phyloP scores from a whole-genome alignment of 192 early-diverging fungal genomes.

The Coemansia sp. region DNA sequence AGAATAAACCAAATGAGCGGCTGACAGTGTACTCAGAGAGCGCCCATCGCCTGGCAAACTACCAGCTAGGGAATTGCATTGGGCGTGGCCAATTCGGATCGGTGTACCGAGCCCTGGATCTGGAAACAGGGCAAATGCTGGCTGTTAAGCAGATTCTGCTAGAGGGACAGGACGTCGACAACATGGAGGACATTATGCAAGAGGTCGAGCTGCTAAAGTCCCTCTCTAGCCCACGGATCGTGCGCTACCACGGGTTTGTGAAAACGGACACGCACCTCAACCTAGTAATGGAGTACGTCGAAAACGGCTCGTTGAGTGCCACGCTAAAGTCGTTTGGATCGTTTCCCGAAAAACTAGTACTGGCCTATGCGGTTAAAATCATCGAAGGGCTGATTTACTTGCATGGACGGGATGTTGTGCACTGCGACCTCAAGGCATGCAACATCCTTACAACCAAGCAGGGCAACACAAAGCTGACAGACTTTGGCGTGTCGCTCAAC shows the following conservation, averaged over 20 bases:
- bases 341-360: constrained; percentile 86
- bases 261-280: constrained; percentile 68
- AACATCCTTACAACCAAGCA: constrained; percentile 97
- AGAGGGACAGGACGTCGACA: constrained; percentile 61
- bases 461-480: constrained; percentile 90
- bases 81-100: constrained; percentile 87
- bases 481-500: constrained; percentile 94
- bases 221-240: constrained; percentile 78
- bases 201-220: constrained; percentile 86
- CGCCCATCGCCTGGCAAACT: constrained; percentile 36
- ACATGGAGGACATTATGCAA: constrained; percentile 75
- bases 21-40: constrained; percentile 47
- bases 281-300: constrained; percentile 86
- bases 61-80: constrained; percentile 85
- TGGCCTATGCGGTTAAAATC: constrained; percentile 84
- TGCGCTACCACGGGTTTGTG: constrained; percentile 81
- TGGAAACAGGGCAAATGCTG: constrained; percentile 77
- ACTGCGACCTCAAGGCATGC: constrained; percentile 94
- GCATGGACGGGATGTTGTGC: constrained; percentile 85
- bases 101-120: constrained; percentile 80
- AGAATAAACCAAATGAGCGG: constrained; percentile 40
- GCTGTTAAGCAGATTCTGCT: constrained; percentile 85
- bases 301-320: constrained; percentile 87
- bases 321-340: constrained; percentile 85
- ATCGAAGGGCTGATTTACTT: constrained; percentile 86